These are phyloP conservation scores for Xerocomus minutiporus DNA, from an alignment of 1,284 basidiomycete genomes.

Conservation along the genomic window DNA sequence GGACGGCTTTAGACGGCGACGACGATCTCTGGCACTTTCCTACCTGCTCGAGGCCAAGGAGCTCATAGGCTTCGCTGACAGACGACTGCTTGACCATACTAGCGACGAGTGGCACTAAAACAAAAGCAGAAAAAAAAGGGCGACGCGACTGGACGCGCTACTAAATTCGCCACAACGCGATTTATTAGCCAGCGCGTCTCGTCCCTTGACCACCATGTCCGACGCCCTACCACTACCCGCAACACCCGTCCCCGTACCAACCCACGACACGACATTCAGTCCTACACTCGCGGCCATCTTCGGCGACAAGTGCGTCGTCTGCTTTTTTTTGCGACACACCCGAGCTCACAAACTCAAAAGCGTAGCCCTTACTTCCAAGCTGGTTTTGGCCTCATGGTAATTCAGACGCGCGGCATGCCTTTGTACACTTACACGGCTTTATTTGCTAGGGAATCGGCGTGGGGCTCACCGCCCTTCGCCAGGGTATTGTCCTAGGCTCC, in stretches of 20 bases:
- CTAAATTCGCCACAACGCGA: conserved; percentile 11
- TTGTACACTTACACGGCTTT: conserved; percentile 7
- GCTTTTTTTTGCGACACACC: background rate
- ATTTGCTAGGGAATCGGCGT: conserved; percentile 76
- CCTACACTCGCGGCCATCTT: conserved; percentile 20
- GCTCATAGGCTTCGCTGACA: conserved; percentile 48
- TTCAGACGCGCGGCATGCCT: conserved; percentile 16
- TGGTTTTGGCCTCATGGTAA: conserved; percentile 92
- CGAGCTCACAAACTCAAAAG: conserved; percentile 31
- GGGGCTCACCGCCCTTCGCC: conserved; percentile 70
- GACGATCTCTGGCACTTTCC: conserved; percentile 7
- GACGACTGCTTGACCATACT: conserved; percentile 38
- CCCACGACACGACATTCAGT: conserved; percentile 9
- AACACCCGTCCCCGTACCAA: conserved; percentile 6
- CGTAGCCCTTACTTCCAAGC: conserved; percentile 92
- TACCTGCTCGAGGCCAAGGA: conserved; percentile 60
- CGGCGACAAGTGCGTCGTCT: conserved; percentile 33
- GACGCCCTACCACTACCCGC: background rate
- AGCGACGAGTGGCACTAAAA: conserved; percentile 6
- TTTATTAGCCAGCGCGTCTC: conserved; percentile 3
- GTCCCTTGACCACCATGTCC: conserved; percentile 16
- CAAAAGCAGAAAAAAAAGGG: conserved; percentile 9
- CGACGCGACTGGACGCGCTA: conserved; percentile 32
- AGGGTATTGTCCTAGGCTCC: conserved; percentile 66
- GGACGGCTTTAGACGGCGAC: conserved; percentile 5